Evolutionary conservation across 805 yeast genomes (phyloP), one percentile per base, ranked within the genome.

Genomic region (Kluyveromyces nonfermentans): DNA sequence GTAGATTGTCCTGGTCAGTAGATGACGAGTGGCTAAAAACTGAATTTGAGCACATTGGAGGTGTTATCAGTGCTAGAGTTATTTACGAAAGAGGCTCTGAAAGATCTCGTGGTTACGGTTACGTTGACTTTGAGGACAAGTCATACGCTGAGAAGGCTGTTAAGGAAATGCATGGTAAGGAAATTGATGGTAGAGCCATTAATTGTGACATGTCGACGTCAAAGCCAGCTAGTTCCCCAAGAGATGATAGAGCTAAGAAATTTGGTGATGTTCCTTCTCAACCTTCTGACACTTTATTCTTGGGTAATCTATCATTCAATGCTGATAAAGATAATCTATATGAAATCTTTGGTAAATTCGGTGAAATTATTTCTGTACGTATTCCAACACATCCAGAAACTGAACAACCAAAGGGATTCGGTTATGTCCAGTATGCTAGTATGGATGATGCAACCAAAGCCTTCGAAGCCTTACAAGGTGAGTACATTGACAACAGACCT

Each of bases 371-470:
- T 44, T 85, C 95, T 50, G 89, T 88, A 56, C 83, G 98, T 74
- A 73, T 93, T 55, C 98, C 98, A 68, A 90, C 97, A 36, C 94
- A 93, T 72, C 97, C 96, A 62, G 97, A 90, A 68, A 89, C 97
- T 53, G 95, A 88, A 68, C 96, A 90, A 73, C 95, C 95, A 68
- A 93, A 93, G 79, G 98, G 98, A 56, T 93, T 93, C 72, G 98
- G 97, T 54, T 93, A 93, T 70, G 96, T 90, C 46, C 97, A 93
- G 72, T 90, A 77, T 64, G 73, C 84, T 37, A 74, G 82, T 46
- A 73, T 85, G 52, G 97, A 89, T 37, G 95, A 86, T 66, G 97
- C 98, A 56, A 77, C 82, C 68, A 77, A 80, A 49, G 97, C 97
- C 45, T 70, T 85, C 51, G 87, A 82, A 52, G 89, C 84, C 46